phyloP scores from a whole-genome alignment of 2,329 filamentous ascomycete genomes.

The Xylaria sp. region DNA sequence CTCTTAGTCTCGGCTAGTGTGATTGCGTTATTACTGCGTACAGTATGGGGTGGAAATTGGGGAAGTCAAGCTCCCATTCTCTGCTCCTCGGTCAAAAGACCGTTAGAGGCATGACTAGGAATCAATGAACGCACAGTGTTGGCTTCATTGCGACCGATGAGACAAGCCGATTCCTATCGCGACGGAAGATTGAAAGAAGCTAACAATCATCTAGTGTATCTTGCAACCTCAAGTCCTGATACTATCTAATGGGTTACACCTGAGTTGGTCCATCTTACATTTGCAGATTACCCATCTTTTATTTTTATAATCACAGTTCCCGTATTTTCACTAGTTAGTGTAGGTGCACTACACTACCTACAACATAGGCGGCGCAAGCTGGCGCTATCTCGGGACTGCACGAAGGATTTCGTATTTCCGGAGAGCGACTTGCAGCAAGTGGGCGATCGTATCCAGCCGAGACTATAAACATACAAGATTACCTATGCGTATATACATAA shows the following conservation, averaged over 20 bases:
- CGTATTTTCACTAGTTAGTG: constrained; percentile 8
- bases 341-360: neutral
- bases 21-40: constrained; percentile 41
- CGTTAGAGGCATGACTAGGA: constrained; percentile 26
- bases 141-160: neutral
- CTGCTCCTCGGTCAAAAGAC: constrained; percentile 6
- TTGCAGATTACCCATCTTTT: constrained; percentile 38
- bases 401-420: constrained; percentile 39
- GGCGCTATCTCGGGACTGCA: constrained; percentile 33
- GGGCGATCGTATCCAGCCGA: constrained; percentile 23
- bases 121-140: constrained; percentile 23
- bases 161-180: constrained; percentile 21
- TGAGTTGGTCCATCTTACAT: constrained; percentile 39
- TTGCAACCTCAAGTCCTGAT: constrained; percentile 38
- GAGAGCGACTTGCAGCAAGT: constrained; percentile 30
- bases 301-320: constrained; percentile 16
- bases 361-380: constrained; percentile 13
- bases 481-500: neutral
- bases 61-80: neutral
- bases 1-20: constrained; percentile 35
- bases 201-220: constrained; percentile 43
- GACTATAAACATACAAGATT: constrained; percentile 18
- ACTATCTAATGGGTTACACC: constrained; percentile 46
- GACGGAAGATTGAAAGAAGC: constrained; percentile 41
- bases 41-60: constrained; percentile 23